A percentile compares a stretch with the other conserved stretches of the same genome.
phyloP scores from a whole-genome alignment of 163 green algal species.

The Coccomyxa subellipsoidea region DNA sequence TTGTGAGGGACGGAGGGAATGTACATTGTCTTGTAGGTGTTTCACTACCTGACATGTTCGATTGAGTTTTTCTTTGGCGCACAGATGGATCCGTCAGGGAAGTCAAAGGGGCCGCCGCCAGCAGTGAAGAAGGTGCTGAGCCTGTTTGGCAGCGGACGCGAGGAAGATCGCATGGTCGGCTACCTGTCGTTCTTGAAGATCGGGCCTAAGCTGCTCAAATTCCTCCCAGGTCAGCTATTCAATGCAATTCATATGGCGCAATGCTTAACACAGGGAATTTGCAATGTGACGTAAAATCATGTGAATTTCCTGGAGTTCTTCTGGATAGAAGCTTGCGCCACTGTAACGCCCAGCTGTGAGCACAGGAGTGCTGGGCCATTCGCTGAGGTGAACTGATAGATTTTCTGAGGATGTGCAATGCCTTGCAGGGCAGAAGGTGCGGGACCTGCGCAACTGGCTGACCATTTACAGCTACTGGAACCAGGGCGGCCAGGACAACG shows the following conservation, averaged over 20 bases:
- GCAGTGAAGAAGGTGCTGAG: conserved; percentile 89
- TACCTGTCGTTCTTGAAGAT: conserved; percentile 99
- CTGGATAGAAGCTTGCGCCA: too few species aligned
- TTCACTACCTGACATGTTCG: too few species aligned
- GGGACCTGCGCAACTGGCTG: conserved; percentile 92
- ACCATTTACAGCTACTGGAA: conserved; percentile 93
- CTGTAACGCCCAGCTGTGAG: too few species aligned
- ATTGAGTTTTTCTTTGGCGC: not conserved
- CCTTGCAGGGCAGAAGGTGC: conserved; percentile 73
- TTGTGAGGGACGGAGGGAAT: too few species aligned
- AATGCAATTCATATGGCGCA: too few species aligned
- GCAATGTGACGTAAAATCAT: too few species aligned
- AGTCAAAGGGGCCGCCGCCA: conserved; percentile 77
- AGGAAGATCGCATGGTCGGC: conserved; percentile 97
- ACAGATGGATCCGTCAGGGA: conserved; percentile 55
- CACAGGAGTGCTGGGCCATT: too few species aligned
- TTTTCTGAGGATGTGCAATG: not conserved
- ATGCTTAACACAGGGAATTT: too few species aligned
- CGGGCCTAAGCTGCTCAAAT: conserved; percentile 87
- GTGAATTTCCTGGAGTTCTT: too few species aligned
- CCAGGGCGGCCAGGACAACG: conserved; percentile 83
- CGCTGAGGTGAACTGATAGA: too few species aligned
- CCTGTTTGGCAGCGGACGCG: conserved; percentile 84
- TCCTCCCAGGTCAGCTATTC: conserved; percentile 57
- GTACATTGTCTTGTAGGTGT: too few species aligned